Conservation (phyloP, 768 basidiomycete genomes). For the Coprinopsis marcescibilis region DNA sequence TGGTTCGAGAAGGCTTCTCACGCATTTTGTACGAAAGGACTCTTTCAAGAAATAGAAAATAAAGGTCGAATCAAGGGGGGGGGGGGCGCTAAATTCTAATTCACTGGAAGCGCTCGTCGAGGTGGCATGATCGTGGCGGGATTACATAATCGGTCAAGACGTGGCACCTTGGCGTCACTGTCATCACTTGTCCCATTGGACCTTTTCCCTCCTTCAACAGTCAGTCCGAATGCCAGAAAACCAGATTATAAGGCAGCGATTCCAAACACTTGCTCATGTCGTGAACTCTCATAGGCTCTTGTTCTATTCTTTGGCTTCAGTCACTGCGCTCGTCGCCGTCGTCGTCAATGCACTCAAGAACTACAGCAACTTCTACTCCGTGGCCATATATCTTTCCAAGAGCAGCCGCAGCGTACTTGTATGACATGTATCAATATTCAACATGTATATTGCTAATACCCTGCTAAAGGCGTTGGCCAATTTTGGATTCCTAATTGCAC, state of each 20-base stretch:
- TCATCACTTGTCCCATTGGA: neutral
- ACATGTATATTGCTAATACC: constrained; percentile 7
- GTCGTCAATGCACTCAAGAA: constrained; percentile 75
- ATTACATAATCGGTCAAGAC: neutral
- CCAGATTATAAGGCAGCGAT: constrained; percentile 43
- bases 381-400: constrained; percentile 87
- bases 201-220: constrained; percentile 1
- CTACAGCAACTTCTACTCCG: constrained; percentile 90
- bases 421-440: constrained; percentile 17
- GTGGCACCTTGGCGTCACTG: neutral
- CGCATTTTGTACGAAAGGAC: no score
- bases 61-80: no score
- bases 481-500: constrained; percentile 73
- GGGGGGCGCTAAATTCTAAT: no score
- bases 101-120: no score
- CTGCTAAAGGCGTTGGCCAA: constrained; percentile 84
- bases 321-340: constrained; percentile 63
- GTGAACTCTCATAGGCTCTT: constrained; percentile 60
- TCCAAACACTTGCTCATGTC: constrained; percentile 43
- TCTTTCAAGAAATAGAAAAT: no score
- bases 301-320: constrained; percentile 64
- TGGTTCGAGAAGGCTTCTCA: no score
- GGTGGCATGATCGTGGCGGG: no score
- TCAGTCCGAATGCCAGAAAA: constrained; percentile 40
- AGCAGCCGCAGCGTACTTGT: constrained; percentile 93